These are phyloP conservation scores for Massariosphaeria phaeospora DNA, from an alignment of 495 filamentous ascomycete species.

Conservation along the genomic window DNA sequence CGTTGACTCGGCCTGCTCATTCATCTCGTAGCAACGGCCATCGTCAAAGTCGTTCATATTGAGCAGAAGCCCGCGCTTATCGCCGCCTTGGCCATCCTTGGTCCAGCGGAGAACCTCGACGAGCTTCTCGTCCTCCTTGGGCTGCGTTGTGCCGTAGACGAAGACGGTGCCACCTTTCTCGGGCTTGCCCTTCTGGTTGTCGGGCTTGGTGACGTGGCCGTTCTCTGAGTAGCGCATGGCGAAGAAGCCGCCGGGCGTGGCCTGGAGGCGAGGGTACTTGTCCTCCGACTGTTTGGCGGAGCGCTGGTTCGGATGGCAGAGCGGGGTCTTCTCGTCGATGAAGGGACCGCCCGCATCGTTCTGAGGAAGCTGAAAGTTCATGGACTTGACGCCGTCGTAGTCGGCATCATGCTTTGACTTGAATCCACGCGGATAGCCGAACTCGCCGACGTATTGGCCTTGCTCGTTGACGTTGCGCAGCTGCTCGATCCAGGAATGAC, in stretches of 20 bases:
- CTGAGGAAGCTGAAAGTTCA: constrained; percentile 50
- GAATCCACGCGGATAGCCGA: constrained; percentile 65
- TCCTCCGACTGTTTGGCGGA: constrained; percentile 49
- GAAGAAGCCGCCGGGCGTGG: constrained; percentile 61
- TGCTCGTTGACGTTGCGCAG: constrained; percentile 63
- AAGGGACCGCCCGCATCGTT: constrained; percentile 36
- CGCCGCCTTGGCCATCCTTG: constrained; percentile 66
- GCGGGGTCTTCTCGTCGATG: constrained; percentile 41
- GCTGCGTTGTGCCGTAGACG: constrained; percentile 73
- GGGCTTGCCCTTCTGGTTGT: constrained; percentile 57
- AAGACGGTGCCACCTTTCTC: constrained; percentile 68
- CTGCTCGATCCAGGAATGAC: constrained; percentile 77
- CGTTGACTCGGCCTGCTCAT: constrained; percentile 48
- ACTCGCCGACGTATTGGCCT: constrained; percentile 63
- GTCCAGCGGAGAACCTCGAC: constrained; percentile 74
- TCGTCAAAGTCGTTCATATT: constrained; percentile 67
- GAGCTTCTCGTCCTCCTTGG: constrained; percentile 57
- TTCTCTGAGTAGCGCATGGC: constrained; percentile 79
- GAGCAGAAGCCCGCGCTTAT: constrained; percentile 68
- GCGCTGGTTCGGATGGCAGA: constrained; percentile 55
- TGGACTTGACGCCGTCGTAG: constrained; percentile 50
- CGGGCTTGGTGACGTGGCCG: constrained; percentile 71
- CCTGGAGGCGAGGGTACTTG: constrained; percentile 59
- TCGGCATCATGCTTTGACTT: constrained; percentile 46
- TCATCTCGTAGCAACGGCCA: constrained; percentile 63